Evolutionary conservation across 495 filamentous ascomycete genomes (phyloP).

Genomic region (Aspergillus sclerotiicarbonarius): DNA sequence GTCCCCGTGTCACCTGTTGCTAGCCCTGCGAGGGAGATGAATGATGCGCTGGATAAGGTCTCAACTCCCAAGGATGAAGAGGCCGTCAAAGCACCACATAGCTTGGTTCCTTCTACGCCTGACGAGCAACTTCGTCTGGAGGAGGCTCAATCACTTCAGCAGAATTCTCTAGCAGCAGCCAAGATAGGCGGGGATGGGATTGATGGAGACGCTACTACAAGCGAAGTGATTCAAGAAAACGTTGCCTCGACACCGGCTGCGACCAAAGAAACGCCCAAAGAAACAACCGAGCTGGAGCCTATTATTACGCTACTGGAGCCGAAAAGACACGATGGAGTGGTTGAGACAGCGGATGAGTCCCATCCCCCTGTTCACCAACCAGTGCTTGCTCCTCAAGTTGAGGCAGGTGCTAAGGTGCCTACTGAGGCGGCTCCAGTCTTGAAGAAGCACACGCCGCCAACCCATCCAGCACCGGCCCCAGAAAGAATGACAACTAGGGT

Average conservation of each 20-base stretch:
- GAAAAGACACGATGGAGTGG: conserved; percentile 13
- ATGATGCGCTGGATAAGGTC: conserved; percentile 25
- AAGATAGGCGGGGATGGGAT: conserved; percentile 19
- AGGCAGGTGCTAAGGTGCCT: conserved; percentile 10
- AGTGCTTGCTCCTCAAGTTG: conserved; percentile 10
- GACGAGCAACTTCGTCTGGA: conserved; percentile 51
- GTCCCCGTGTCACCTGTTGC: conserved; percentile 40
- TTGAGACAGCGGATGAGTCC: conserved; percentile 11
- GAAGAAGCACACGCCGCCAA: conserved; percentile 24
- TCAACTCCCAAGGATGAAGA: conserved; percentile 27
- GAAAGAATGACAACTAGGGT: conserved; percentile 63
- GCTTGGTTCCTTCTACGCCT: conserved; percentile 41
- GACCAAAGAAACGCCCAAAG: conserved; percentile 27
- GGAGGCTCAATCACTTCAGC: conserved; percentile 44
- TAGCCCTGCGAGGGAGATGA: conserved; percentile 39
- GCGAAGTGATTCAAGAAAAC: conserved; percentile 29
- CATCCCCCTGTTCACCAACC: conserved; percentile 19
- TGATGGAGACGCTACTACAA: conserved; percentile 15
- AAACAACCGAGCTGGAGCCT: conserved; percentile 15
- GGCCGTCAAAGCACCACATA: conserved; percentile 19
- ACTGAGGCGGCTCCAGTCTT: conserved; percentile 14
- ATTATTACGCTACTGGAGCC: conserved; percentile 10
- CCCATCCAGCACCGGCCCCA: conserved; percentile 30
- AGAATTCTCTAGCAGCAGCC: conserved; percentile 23
- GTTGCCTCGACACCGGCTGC: conserved; percentile 10